Base-by-base conservation (phyloP, 495 filamentous ascomycete species). In the Aspergillus mulundensis region DNA sequence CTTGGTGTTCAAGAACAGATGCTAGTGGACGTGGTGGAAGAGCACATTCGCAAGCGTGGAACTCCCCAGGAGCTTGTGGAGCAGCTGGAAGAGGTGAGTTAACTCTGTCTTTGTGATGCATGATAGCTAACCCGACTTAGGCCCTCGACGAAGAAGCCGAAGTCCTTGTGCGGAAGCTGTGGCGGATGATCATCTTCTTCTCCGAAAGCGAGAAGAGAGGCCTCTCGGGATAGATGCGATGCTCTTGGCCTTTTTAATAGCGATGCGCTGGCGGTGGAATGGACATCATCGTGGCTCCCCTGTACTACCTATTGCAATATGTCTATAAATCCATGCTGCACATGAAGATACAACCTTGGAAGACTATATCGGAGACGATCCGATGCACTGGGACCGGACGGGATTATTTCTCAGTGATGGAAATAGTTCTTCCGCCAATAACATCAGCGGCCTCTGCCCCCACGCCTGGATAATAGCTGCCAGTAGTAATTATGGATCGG, bases 171-270 rank as follows among this genome's bases (percentile, higher is more conserved):
- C 93, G 88, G 81, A 97, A 97, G 73, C 80, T 98, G 24, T 98
- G 94, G 94, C 83, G 94, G 43, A 95, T 97, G 91, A 82, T 96
- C 47, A 96, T 97, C 68, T 97, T 97, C 86, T 97, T 91, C 64
- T 93, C 89, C 23, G 94, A 98, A 73, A 87, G 85, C 64, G 94
- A 96, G 82, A 96, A 94, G 77, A 81, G 90, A 54, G 93, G 94
- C 0, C 73, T 95, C 36, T 89, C 88, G 23, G 83, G 84, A 19
- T 89, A 76, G 54, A 50, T 21, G 14, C 36, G n/a, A 43, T 18
- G 20, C 7, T 6, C 10, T 36, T 20, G 34, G 28, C 40, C 11
- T 38, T 55, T 30, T 47, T 28, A 21, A 43, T 40, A 50, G 11
- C 48, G 20, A 25, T 28, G 15, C 25, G 43, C 11, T 45, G 43